Percentiles rank a stretch among this genome's conserved stretches.
phyloP scores from a whole-genome alignment of 139 green algal genomes.

The Astrephomene gubernaculifera region DNA sequence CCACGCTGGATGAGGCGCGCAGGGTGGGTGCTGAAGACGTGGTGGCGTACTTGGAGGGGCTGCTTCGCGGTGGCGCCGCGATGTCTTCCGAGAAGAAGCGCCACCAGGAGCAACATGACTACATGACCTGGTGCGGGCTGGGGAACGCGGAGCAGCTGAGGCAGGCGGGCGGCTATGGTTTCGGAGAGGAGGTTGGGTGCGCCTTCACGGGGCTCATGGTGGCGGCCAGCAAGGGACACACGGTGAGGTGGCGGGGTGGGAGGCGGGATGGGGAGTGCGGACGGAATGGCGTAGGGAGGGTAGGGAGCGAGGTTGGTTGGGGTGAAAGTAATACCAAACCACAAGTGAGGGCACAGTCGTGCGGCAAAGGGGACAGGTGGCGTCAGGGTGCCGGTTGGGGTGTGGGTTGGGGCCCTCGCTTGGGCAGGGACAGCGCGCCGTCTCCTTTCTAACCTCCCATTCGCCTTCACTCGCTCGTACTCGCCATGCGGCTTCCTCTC shows the following conservation, averaged over 20 bases:
- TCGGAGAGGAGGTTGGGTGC: slow-evolving; percentile 1
- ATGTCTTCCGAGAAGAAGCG: background rate
- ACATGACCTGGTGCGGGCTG: background rate
- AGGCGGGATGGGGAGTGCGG: background rate
- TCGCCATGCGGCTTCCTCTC: background rate
- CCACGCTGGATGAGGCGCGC: slow-evolving; percentile 60
- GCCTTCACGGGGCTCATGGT: slow-evolving; percentile 33
- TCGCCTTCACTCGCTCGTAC: background rate
- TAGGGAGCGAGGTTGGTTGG: background rate
- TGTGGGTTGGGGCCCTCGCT: background rate
- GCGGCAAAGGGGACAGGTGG: too few species aligned
- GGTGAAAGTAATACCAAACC: background rate
- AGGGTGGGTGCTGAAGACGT: slow-evolving; percentile 57
- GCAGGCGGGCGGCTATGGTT: background rate
- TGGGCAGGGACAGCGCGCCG: background rate
- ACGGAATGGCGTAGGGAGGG: background rate
- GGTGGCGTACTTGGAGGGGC: slow-evolving; percentile 45
- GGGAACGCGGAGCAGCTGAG: background rate
- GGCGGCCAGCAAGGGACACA: slow-evolving; percentile 20
- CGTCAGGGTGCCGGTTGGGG: too few species aligned
- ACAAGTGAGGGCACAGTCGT: background rate
- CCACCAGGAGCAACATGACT: background rate
- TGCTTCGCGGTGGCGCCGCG: background rate
- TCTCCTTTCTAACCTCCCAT: background rate
- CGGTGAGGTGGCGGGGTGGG: background rate